Evolutionary conservation across 176 grass and related monocot genomes (phyloP).

Genomic region (Oryza rufipogon): DNA sequence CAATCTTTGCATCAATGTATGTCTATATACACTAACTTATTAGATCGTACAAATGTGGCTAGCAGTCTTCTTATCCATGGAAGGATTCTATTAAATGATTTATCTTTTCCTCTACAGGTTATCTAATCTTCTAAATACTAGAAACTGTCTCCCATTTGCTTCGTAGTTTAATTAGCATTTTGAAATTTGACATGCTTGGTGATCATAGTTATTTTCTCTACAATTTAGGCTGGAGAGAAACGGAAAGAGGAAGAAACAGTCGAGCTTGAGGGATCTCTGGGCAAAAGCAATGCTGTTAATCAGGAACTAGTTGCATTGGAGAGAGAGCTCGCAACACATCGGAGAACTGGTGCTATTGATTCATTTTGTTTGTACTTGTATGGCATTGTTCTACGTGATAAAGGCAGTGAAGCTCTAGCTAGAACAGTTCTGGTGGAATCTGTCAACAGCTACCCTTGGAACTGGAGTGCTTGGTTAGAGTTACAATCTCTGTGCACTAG

Average conservation of each 20-base stretch:
- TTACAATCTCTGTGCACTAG: constrained; percentile 78
- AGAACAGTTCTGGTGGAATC: constrained; percentile 81
- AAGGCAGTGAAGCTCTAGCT: constrained; percentile 77
- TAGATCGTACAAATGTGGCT: background rate
- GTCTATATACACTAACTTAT: background rate
- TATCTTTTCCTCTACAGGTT: background rate
- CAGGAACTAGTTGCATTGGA: constrained; percentile 83
- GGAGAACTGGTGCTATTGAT: constrained; percentile 81
- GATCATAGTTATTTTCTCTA: constrained; percentile 37
- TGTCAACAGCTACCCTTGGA: constrained; percentile 95
- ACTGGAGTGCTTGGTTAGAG: constrained; percentile 98
- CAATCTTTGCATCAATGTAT: background rate
- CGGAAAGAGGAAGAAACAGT: constrained; percentile 95
- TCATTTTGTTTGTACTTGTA: constrained; percentile 91
- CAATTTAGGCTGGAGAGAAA: constrained; percentile 84
- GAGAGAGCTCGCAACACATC: constrained; percentile 75
- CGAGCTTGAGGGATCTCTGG: constrained; percentile 92
- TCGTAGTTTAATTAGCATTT: constrained; percentile 18
- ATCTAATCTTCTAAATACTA: background rate
- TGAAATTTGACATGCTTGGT: constrained; percentile 12
- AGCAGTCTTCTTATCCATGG: background rate
- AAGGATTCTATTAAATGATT: background rate
- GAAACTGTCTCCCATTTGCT: constrained; percentile 1
- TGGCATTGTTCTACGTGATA: constrained; percentile 88
- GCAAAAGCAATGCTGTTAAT: constrained; percentile 79